Conservation (phyloP, 225 moss, liverwort and hornwort genomes). For the Lunularia cruciata region DNA sequence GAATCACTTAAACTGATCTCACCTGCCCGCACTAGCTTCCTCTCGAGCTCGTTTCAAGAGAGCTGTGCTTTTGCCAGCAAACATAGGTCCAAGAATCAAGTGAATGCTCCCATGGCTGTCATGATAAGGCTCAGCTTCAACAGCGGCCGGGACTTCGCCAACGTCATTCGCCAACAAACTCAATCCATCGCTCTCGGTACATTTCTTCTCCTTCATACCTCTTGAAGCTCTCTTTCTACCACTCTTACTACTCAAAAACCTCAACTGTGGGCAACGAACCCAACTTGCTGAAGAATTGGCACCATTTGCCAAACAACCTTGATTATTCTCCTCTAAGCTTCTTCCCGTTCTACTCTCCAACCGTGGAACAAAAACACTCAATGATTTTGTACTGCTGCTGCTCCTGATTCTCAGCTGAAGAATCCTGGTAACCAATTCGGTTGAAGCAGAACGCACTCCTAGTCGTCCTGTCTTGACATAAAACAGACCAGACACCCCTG, state of each 20-base stretch:
- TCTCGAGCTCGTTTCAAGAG: conserved; percentile 63
- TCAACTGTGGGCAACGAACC: background rate
- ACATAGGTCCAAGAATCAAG: conserved; percentile 86
- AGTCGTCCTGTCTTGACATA: background rate
- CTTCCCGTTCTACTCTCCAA: background rate
- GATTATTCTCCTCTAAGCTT: background rate
- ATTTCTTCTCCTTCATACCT: conserved; percentile 20
- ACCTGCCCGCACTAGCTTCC: conserved; percentile 76
- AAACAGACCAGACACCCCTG: conserved; percentile 12
- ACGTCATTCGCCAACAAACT: conserved; percentile 2
- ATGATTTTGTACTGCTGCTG: background rate
- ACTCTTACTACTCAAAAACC: background rate
- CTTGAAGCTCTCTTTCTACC: background rate
- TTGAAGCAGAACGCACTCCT: background rate
- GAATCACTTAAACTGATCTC: background rate
- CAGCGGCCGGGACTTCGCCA: background rate
- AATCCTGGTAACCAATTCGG: background rate
- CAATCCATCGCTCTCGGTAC: background rate
- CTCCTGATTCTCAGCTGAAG: background rate
- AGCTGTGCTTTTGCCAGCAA: conserved; percentile 86
- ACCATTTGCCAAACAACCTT: background rate
- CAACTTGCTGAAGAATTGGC: background rate
- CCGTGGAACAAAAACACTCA: background rate
- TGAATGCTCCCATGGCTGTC: conserved; percentile 65
- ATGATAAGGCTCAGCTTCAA: conserved; percentile 2